phyloP scores from a whole-genome alignment of 202 grass and related monocot genomes.

The Brachypodium distachyon region DNA sequence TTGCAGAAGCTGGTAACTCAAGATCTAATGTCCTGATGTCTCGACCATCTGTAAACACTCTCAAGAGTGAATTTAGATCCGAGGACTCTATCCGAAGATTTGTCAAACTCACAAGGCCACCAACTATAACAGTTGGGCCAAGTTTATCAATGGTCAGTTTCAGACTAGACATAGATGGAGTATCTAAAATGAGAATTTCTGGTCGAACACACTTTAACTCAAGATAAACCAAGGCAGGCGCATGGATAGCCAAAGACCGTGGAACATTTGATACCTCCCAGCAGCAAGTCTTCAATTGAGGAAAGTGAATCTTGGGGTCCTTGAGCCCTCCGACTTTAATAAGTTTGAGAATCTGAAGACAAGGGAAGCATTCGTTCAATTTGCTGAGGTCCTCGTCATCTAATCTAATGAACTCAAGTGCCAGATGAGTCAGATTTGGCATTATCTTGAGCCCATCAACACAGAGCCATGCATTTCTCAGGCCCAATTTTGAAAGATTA shows the following conservation, averaged over 20 bases:
- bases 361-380: constrained; percentile 74
- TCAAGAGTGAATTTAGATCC: constrained; percentile 27
- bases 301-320: constrained; percentile 52
- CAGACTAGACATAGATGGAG: constrained; percentile 39
- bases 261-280: constrained; percentile 73
- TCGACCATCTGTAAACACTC: neutral
- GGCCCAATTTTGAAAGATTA: constrained; percentile 42
- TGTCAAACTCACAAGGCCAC: constrained; percentile 27
- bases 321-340: constrained; percentile 64
- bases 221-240: constrained; percentile 54
- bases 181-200: constrained; percentile 42
- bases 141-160: constrained; percentile 46
- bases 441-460: constrained; percentile 56
- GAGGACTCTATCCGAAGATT: constrained; percentile 43
- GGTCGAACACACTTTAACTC: constrained; percentile 62
- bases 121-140: neutral
- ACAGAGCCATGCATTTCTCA: constrained; percentile 79
- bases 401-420: constrained; percentile 62
- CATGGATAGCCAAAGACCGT: constrained; percentile 33
- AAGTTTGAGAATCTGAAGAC: constrained; percentile 63
- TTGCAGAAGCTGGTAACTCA: constrained; percentile 12
- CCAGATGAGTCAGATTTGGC: constrained; percentile 50
- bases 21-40: constrained; percentile 43
- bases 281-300: constrained; percentile 44
- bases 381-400: constrained; percentile 60